Conservation (phyloP, 345 rosid genomes). For the Eucalyptus cloeziana region DNA sequence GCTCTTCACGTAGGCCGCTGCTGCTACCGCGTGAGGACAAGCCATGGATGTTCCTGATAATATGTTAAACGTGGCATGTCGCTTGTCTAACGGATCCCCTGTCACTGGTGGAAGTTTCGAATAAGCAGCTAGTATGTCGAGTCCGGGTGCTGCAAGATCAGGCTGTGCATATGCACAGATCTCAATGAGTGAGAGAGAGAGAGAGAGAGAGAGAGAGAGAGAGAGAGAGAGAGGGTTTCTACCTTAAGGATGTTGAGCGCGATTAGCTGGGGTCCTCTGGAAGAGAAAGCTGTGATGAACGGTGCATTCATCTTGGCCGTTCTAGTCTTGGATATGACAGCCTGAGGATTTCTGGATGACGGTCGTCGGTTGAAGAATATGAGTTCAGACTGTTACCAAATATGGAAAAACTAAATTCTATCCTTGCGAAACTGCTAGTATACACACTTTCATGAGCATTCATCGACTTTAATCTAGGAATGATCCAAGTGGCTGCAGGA, state of each 20-base stretch:
- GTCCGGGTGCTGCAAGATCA: conserved; percentile 80
- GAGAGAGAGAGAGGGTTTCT: not conserved
- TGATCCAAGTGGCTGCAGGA: not conserved
- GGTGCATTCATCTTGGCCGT: conserved; percentile 32
- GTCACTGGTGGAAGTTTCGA: conserved; percentile 33
- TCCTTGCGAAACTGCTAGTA: not conserved
- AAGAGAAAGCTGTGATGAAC: conserved; percentile 52
- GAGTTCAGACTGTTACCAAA: not conserved
- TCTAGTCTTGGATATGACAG: conserved; percentile 44
- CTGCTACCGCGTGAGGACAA: conserved; percentile 73
- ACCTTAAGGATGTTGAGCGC: conserved; percentile 71
- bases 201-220: not conserved
- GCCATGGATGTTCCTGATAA: conserved; percentile 91
- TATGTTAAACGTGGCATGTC: conserved; percentile 31
- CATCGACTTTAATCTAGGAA: not conserved
- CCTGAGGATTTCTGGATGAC: conserved; percentile 40
- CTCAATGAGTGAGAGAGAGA: not conserved
- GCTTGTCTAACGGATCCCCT: conserved; percentile 21
- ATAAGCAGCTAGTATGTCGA: conserved; percentile 69
- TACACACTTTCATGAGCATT: not conserved
- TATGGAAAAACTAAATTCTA: not conserved
- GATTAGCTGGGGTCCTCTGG: conserved; percentile 67
- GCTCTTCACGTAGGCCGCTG: conserved; percentile 78
- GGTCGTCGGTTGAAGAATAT: not conserved
- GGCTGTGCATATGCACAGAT: conserved; percentile 33